Evolutionary conservation across 805 yeast genomes (phyloP), one percentile per base, ranked within the genome.

Genomic region (Clavispora santaluciae): DNA sequence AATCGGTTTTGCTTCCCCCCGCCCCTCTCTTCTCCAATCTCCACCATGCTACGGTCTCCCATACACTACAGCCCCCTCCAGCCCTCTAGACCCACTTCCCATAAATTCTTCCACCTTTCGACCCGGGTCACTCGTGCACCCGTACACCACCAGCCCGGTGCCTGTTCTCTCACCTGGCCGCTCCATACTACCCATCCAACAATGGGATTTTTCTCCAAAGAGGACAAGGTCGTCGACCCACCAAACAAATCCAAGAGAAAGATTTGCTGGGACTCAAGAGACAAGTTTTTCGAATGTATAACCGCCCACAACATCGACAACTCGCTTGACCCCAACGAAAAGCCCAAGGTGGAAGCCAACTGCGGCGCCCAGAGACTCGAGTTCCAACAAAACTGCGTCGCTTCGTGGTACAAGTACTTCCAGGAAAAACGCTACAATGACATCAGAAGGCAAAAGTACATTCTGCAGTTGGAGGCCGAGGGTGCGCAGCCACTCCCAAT

Each of bases 231-330:
- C 25, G 58, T 59, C 39, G 51, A 51, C 2, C 73, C 80, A 4
- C 84, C 84, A 25, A 78, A 78, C 56, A 79, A 90, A 54, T 64
- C 77, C 21, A 78, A 81, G 50, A 76, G 98, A 49, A 74, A 78
- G 56, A 68, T 71, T 44, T 91, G 99, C 67, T 93, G 98, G 98
- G 91, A 82, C 38, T 72, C 91, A 6, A 76, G 99, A 44, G 99
- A 91, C 55, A 53, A 54, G 30, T 89, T 76, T 57, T 87, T 87
- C 54, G 72, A 64, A 7, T 91, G 99, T 60, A 70, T 91, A 36
- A 86, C 84, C 50, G 69, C 64, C 36, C 74, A 83, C 53, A 65
- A 75, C 13, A 81, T 91, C 40, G 78, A 76, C 7, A 85, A 86
- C 59, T 85, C 95, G 15, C 64, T 81, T 40, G 86, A 80, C 45